A percentile compares a stretch with the other conserved stretches of the same genome.
Evolutionary conservation across 1,284 basidiomycete genomes (phyloP).

Genomic region (Cutaneotrichosporon arboriforme): DNA sequence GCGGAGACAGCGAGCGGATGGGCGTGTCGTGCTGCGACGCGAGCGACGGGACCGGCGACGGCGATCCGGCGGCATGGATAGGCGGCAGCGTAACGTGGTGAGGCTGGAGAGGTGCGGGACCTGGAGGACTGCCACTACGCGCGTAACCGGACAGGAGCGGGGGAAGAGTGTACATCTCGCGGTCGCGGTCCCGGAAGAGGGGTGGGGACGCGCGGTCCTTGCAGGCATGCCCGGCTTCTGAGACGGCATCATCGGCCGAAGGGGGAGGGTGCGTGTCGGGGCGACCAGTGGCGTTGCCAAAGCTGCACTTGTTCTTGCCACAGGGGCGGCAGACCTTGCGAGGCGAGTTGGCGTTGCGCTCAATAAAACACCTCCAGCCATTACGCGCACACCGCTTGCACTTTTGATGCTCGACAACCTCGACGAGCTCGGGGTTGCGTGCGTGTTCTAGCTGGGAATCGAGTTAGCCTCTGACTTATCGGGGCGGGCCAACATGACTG

Average conservation of each 20-base stretch:
- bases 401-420: conserved; percentile 6
- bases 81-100: too few relatives aligned
- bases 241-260: background rate
- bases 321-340: conserved; percentile 16
- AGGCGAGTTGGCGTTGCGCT: conserved; percentile 6
- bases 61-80: too few relatives aligned
- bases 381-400: conserved; percentile 16
- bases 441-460: conserved; percentile 2
- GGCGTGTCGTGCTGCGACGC: too few relatives aligned
- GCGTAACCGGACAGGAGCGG: background rate
- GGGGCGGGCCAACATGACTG: background rate
- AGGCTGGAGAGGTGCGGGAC: too few relatives aligned
- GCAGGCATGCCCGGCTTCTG: background rate
- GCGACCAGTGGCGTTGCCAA: conserved; percentile 6
- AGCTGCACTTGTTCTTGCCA: conserved; percentile 20
- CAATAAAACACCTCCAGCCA: conserved; percentile 17
- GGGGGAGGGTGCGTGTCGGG: background rate
- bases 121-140: too few relatives aligned
- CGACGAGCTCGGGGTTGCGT: conserved; percentile 5
- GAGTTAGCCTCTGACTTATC: too few relatives aligned
- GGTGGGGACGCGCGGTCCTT: background rate
- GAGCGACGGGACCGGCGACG: too few relatives aligned
- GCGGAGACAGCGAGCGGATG: too few relatives aligned
- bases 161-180: background rate
- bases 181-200: background rate